These are phyloP conservation scores for Dysphania ambrosioides DNA, from an alignment of 148 eudicot genomes.

Conservation along the genomic window DNA sequence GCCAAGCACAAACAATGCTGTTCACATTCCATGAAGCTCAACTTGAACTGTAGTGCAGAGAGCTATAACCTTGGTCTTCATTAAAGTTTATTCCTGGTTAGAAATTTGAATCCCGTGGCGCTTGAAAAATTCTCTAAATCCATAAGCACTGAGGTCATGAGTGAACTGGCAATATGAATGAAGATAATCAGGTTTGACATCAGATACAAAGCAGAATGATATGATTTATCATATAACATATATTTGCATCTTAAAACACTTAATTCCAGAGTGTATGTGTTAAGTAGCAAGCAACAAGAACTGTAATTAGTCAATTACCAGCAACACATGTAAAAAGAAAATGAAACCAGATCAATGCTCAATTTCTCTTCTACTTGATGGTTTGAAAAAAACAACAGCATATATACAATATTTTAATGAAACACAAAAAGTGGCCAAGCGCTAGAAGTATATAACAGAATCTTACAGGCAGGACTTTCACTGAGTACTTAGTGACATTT, in stretches of 20 bases:
- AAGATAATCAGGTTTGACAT: conserved; percentile 8
- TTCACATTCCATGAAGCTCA: not conserved
- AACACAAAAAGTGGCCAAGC: not conserved
- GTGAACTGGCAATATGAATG: conserved; percentile 53
- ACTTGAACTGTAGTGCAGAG: not conserved
- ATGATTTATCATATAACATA: not conserved
- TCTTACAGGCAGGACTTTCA: conserved; percentile 91
- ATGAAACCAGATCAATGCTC: not conserved
- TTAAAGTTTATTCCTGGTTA: conserved; percentile 24
- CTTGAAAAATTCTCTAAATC: conserved; percentile 79
- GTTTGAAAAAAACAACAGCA: not conserved
- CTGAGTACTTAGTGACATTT: conserved; percentile 81
- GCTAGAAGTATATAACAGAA: conserved; percentile 8
- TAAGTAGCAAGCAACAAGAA: not conserved
- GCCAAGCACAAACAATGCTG: not conserved
- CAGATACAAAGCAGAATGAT: not conserved
- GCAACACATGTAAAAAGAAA: not conserved
- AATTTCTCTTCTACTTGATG: not conserved
- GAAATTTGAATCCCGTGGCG: conserved; percentile 48
- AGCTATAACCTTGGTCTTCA: not conserved
- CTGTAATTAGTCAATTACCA: not conserved
- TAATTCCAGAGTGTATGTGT: not conserved
- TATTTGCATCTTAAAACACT: not conserved
- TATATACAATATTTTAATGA: not conserved
- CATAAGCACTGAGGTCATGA: conserved; percentile 72